Evolutionary conservation across 768 basidiomycete species (phyloP), one percentile per base, ranked within the genome.

Genomic region (Mycena indigotica): DNA sequence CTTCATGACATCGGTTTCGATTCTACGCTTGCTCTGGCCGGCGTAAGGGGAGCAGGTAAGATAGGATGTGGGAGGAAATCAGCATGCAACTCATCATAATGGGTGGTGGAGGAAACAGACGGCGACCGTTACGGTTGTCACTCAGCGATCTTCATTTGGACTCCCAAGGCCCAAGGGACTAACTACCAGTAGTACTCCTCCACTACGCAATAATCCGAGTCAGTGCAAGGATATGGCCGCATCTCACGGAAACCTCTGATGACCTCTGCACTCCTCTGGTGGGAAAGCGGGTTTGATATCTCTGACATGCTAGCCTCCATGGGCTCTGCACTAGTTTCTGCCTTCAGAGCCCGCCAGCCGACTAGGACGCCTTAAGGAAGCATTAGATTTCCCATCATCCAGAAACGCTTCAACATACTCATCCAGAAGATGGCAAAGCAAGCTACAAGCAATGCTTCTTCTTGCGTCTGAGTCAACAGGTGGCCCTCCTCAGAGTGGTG

Each of bases 1-100:
- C 80, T 98, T 98, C 96, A 98, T 97, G 52, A 99, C 96, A 80
- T 99, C 97, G 49, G 95, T 98, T 74, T 98, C 96, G 73, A 97
- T 95, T 58, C 96, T 89, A 59, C 96, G 90, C 75, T 92, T 97
- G 73, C 78, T 80, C 61, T 92, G 88, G 67, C 88, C 87, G 69
- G 88, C 86, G 91, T 91, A 75, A 57, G 63, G 60, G 57, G 29
- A 55, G 51, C 58, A 38, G 51, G 30, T 63, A 30, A 70, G 79
- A 38, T 52, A 21, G 50, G 60, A 19, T 10, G 23, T 61, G 74
- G 63, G 73, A 61, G 29, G 66, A 44, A 57, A 41, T 54, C 58
- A 56, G 62, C 52, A 58, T 50, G 72, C 23, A 16, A 84, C 88
- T 86, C 71, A 89, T 89, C 88, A 89, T 89, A 71, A 54, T 72